Percentiles rank a stretch among this genome's conserved stretches.
phyloP scores from a whole-genome alignment of 2,329 filamentous ascomycete genomes.

The Claviceps cyperi region DNA sequence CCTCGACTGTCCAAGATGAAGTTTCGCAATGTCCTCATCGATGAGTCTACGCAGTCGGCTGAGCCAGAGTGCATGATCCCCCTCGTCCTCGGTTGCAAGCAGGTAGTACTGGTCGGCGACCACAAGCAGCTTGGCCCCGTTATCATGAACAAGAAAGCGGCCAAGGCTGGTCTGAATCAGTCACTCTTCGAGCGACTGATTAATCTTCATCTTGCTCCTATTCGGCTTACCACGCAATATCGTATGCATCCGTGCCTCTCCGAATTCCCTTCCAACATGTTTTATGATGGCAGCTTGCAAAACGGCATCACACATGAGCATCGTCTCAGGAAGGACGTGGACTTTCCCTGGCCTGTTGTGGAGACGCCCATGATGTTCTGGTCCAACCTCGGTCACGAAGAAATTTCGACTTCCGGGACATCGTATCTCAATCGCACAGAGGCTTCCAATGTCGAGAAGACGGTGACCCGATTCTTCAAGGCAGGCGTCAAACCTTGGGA shows the following conservation, averaged over 20 bases:
- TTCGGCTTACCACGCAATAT: constrained; percentile 91
- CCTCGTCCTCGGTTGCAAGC: constrained; percentile 90
- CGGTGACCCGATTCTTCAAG: constrained; percentile 97
- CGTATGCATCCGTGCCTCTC: constrained; percentile 98
- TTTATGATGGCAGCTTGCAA: constrained; percentile 93
- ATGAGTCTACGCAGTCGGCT: constrained; percentile 95
- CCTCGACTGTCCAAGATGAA: constrained; percentile 93
- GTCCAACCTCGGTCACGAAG: constrained; percentile 94
- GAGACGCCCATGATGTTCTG: constrained; percentile 99
- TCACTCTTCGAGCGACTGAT: constrained; percentile 97
- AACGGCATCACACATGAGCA: constrained; percentile 89
- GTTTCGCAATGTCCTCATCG: constrained; percentile 93
- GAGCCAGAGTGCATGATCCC: constrained; percentile 99
- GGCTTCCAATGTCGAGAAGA: constrained; percentile 94
- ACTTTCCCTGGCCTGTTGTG: constrained; percentile 92
- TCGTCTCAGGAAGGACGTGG: constrained; percentile 79
- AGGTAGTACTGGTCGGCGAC: constrained; percentile 95
- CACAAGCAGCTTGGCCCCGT: constrained; percentile 96
- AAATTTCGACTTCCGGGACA: constrained; percentile 94
- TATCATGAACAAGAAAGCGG: constrained; percentile 99
- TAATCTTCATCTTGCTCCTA: constrained; percentile 77
- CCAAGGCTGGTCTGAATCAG: constrained; percentile 92
- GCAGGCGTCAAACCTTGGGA: constrained; percentile 86
- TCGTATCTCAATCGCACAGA: constrained; percentile 97
- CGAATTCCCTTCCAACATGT: constrained; percentile 98